Base-by-base conservation (phyloP, 192 early-diverging fungal genomes). In the Linnemannia elongata region DNA sequence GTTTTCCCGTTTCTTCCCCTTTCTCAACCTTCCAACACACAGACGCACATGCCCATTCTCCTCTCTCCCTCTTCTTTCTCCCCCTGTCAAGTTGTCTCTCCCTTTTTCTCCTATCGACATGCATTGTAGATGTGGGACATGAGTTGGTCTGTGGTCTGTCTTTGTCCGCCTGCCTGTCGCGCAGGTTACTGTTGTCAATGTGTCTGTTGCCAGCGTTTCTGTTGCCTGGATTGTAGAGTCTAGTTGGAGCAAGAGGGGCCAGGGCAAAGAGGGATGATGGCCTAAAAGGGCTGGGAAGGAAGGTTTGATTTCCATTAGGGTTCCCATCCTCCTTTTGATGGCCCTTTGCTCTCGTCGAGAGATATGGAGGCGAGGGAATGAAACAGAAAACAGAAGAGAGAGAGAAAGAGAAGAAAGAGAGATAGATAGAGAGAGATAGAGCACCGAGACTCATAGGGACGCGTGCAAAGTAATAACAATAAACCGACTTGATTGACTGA, bases 261-360 rank as follows among this genome's bases (percentile, higher is more conserved):
- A 49, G 47, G 13, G 12, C 15, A 49, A 49, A 1, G n/a, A 12
- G 10, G 27, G 57, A 63, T 63, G 57, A 63, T 2, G 57, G 57
- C 27, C 27, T 63, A 63, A 1, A 30, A 10, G 57, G 57, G 57
- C 10, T 63, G n/a, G n/a, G 27, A 63, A 30, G 27, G 57, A 63
- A 63, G 7, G 57, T 63, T 63, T 27, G 57, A 63, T 63, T 63
- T 63, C 57, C 57, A 24, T 63, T 63, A 63, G 57, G 27, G 57
- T 63, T 63, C n/a, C 22, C 7, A 8, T 8, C 6, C 10, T 33
- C 33, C 10, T 33, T 66, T 10, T 66, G 60, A 10, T 66, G 10
- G 12, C 1, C 9, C 4, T 27, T 33, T 33, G 60, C 13, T 7
- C 8, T 30, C 27, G 27, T 63, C n/a, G 3, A 27, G 60, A 33